Evolutionary conservation across 1,284 basidiomycete genomes (phyloP).

Genomic region (Sporisorium reilianum): DNA sequence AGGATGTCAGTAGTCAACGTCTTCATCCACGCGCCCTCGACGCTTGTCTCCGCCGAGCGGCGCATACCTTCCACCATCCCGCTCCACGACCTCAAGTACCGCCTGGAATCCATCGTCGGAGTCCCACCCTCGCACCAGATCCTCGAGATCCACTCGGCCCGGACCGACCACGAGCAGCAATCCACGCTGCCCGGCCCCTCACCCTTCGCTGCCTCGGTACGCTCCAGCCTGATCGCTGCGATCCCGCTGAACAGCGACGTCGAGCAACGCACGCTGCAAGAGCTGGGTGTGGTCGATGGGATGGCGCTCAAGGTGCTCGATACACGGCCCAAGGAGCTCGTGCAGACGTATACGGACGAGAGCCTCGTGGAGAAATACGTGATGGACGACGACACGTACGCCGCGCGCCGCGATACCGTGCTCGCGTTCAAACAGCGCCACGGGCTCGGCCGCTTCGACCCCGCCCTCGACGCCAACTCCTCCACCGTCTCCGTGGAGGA

Average conservation of each 20-base stretch:
- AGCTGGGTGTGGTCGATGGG: conserved; percentile 78
- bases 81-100: conserved; percentile 74
- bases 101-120: conserved; percentile 90
- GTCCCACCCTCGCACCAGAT: conserved; percentile 73
- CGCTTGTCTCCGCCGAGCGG: conserved; percentile 55
- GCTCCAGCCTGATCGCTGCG: conserved; percentile 73
- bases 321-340: conserved; percentile 71
- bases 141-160: conserved; percentile 73
- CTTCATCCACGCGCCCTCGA: conserved; percentile 58
- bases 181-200: conserved; percentile 28
- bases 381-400: conserved; percentile 85
- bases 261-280: conserved; percentile 78
- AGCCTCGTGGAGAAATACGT: conserved; percentile 93
- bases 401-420: conserved; percentile 79
- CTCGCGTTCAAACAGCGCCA: conserved; percentile 88
- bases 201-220: conserved; percentile 20
- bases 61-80: conserved; percentile 51
- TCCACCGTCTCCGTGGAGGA: conserved; percentile 15
- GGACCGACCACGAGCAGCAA: conserved; percentile 54
- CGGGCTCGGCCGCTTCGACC: conserved; percentile 87
- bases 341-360: conserved; percentile 84
- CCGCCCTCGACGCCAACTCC: conserved; percentile 67
- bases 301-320: conserved; percentile 79
- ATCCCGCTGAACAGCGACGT: conserved; percentile 74
- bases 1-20: conserved; percentile 56